A percentile compares a stretch with the other conserved stretches of the same genome.
Evolutionary conservation across 2,329 filamentous ascomycete species (phyloP).

Genomic region (Zasmidium citrigriseum): DNA sequence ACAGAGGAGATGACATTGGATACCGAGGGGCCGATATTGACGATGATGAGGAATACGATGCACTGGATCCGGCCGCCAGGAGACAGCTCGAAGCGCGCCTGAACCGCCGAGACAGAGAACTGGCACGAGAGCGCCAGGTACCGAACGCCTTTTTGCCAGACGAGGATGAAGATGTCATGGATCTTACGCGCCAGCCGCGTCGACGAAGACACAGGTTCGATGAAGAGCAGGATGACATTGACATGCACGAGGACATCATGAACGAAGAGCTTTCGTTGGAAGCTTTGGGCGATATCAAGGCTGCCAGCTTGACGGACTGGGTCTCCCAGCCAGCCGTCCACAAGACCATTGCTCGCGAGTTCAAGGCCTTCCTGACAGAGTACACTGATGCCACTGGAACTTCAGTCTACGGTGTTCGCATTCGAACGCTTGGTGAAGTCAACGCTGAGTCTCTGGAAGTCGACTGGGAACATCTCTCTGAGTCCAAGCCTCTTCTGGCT

Average conservation of each 20-base stretch:
- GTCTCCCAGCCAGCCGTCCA: conserved; percentile 87
- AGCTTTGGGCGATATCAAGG: conserved; percentile 89
- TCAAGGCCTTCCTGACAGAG: conserved; percentile 95
- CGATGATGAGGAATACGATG: conserved; percentile 73
- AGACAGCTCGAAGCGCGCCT: conserved; percentile 72
- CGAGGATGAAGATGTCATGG: conserved; percentile 78
- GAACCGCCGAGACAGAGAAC: conserved; percentile 71
- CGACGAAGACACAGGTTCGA: conserved; percentile 88
- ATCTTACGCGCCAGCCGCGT: conserved; percentile 81
- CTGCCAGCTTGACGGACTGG: conserved; percentile 92
- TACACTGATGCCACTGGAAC: conserved; percentile 87
- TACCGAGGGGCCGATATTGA: conserved; percentile 75
- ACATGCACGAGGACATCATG: conserved; percentile 92
- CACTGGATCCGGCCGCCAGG: conserved; percentile 66
- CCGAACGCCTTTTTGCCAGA: conserved; percentile 74
- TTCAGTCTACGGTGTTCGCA: conserved; percentile 93
- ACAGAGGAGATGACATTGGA: conserved; percentile 52
- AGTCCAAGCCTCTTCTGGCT: conserved; percentile 87
- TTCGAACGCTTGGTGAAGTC: conserved; percentile 92
- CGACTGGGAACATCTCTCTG: conserved; percentile 87
- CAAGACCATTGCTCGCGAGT: conserved; percentile 90
- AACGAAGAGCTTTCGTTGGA: conserved; percentile 92
- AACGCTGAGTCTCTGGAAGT: conserved; percentile 97
- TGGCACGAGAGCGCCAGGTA: conserved; percentile 66
- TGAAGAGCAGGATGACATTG: conserved; percentile 84